Evolutionary conservation across 441 rosid species (phyloP), one percentile per base, ranked within the genome.

Genomic region (Dalechampia spathulata): DNA sequence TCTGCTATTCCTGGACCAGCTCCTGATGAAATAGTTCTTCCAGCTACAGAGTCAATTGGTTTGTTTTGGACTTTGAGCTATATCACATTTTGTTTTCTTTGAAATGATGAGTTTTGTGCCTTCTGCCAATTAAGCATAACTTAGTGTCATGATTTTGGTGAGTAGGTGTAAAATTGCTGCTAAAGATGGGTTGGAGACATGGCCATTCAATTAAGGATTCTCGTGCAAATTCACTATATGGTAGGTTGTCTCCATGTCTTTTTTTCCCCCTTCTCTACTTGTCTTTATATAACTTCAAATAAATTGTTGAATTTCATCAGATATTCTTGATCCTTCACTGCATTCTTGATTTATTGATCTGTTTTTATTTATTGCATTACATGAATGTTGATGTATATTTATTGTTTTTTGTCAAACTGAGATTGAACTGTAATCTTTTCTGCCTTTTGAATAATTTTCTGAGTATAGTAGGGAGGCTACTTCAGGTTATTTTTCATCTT

Each of bases 121-220:
- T 39, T 2, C 30, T 42, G 37, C 52, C 49, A 64, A 38, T 44
- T 19, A 13, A 63, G 40, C 20, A 60, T 34, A 53, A 50, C 60
- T 25, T 64, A 46, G 59, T 49, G 23, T 49, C 51, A 55, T 53
- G 25, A 44, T 75, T 49, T 56, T 60, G 16, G 62, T 60, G 40
- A 48, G 65, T 59, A 93, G 99, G 99, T 65, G 80, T 89, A 49
- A 85, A 81, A 71, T 81, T 93, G 67, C 82, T 93, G 66, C 68
- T 79, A 65, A 93, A 83, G 77, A 86, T 93, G 97, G 97, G 97
- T 69, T 93, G 99, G 99, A 82, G 87, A 49, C 95, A 60, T 37
- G 96, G 96, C 46, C 93, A 75, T 74, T 81, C 97, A 37, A 79
- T 90, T 63, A 90, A 81, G 74, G 95, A 83, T 58, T 81, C 82